Evolutionary conservation across 345 rosid genomes (phyloP).

Genomic region (Populus ilicifolia): DNA sequence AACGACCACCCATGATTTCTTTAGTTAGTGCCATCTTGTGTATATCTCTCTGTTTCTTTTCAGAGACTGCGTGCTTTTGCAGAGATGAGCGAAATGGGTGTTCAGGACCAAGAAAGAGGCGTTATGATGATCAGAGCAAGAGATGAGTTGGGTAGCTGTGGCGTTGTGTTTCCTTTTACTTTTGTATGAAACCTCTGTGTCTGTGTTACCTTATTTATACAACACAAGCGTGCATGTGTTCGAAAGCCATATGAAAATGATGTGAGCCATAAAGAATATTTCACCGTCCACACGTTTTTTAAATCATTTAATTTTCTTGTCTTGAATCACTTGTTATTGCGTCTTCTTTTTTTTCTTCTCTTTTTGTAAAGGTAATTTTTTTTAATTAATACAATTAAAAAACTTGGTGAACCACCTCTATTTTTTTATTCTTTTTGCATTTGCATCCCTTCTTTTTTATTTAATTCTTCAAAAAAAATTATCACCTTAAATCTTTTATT

Average conservation of each 20-base stretch:
- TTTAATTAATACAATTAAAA: too few relatives aligned
- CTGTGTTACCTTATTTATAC: too few relatives aligned
- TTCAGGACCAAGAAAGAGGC: neutral
- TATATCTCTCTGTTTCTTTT: neutral
- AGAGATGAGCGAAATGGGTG: neutral
- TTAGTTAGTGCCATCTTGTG: slow-evolving; percentile 53
- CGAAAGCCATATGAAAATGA: neutral
- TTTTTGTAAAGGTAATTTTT: neutral
- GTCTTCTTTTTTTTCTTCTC: neutral
- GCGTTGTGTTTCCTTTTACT: neutral
- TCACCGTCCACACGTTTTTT: slow-evolving; percentile 84
- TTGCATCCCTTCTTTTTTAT: too few relatives aligned
- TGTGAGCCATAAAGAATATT: neutral
- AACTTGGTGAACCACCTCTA: too few relatives aligned
- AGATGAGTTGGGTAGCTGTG: slow-evolving; percentile 7
- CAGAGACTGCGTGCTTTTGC: neutral
- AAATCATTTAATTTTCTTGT: slow-evolving; percentile 6
- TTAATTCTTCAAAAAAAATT: too few relatives aligned
- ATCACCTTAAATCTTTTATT: too few relatives aligned
- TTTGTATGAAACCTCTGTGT: neutral
- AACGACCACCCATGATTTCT: slow-evolving; percentile 49
- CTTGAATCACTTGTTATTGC: too few relatives aligned
- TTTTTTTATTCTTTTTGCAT: too few relatives aligned
- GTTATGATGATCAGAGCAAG: neutral
- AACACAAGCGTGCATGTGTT: neutral